Evolutionary conservation across 23 red algal species (phyloP), one percentile per base, ranked within the genome.

Genomic region (Pyropia haitanensis): DNA sequence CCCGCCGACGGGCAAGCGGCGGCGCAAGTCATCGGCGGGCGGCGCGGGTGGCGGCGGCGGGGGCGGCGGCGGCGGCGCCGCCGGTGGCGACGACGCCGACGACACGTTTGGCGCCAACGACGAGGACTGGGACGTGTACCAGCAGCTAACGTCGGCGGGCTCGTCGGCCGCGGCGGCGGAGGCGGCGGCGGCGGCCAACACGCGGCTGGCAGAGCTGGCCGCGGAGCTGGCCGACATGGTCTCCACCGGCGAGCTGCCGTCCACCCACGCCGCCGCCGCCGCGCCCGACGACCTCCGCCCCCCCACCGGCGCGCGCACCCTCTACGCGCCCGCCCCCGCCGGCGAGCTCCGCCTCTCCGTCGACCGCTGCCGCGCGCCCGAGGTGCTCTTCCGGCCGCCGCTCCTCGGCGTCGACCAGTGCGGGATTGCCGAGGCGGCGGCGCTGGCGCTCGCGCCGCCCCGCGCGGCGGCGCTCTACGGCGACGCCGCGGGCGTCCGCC

Each of bases 81-180:
- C 67, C 19, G 29, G 30, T 51, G 73, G 65, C 49, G 57, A 27
- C 14, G 81, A 68, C 26, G 54, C 63, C 14, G 81, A 87, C 29
- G 86, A 90, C 53, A 72, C 59, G 14, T 90, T 90, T 71, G 86
- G 86, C 18, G 70, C 53, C 74, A 77, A 83, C 49, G 86, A 90
- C 52, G 53, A 58, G 6, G 86, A 90, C 32, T 90, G 86, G 86
- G 78, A 90, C 25, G 86, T 90, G 21, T 90, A 90, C 63, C 61
- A 65, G 63, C 69, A 78, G 14, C 79, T 90, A 68, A 75, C 56
- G 49, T 70, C 76, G 19, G 65, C 67, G 19, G 73, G 67, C 19
- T 63, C 72, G 55, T 67, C 67, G 55, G 53, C 53, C 20, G 86
- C 79, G 24, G 72, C 66, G 8, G 86, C 79, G n/a, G 75, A 81